Base-by-base conservation (phyloP, 1,139 yeast species). In the Williopsis jadinii region DNA sequence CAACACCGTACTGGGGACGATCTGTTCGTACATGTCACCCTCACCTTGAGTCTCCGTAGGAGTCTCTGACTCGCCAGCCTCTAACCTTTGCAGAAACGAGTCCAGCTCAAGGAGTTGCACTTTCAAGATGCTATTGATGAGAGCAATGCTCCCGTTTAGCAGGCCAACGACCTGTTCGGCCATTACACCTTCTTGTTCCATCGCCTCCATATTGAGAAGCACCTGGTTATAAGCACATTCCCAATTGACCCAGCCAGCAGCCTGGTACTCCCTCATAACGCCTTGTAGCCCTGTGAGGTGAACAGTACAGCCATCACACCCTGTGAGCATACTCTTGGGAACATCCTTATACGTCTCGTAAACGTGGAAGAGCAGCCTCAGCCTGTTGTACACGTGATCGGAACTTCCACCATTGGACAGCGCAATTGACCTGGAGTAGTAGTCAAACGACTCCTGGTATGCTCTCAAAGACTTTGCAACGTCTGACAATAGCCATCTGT, bases 401-500 rank as follows among this genome's bases (percentile, higher is more conserved):
- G 46, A 35, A 19, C 24, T 6, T 12, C 48, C 13, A 40, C 38
- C 28, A 33, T 44, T 24, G 43, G 48, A 39, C 42, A 48, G 11
- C 10, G 38, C 19, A 9, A 62, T 56, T 1, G 75, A 68, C 11
- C 43, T 45, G 4, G 52, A 37, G 49, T 76, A 76, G 32, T 54
- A 50, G 19, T 54, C 54, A 43, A 64, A 67, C 0, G 80, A 78
- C 40, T 60, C 61, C 46, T 73, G 76, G 53, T 74, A 76, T 47
- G 75, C 74, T 35, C 82, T 51, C 26, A 74, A 54, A 0, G 75
- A 67, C 51, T 76, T 76, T 5, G 77, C 59, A 8, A 76, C 53
- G 48, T 76, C 81, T 0, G 77, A 71, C 2, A 74, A 70, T 3
- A 68, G 53, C 80, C 80, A 76, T 40, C 81, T 56, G 48, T 76